Percentiles rank a stretch among this genome's conserved stretches.
These are phyloP conservation scores for Phoma herbarum DNA, from an alignment of 2,329 filamentous ascomycete species.

Conservation along the genomic window DNA sequence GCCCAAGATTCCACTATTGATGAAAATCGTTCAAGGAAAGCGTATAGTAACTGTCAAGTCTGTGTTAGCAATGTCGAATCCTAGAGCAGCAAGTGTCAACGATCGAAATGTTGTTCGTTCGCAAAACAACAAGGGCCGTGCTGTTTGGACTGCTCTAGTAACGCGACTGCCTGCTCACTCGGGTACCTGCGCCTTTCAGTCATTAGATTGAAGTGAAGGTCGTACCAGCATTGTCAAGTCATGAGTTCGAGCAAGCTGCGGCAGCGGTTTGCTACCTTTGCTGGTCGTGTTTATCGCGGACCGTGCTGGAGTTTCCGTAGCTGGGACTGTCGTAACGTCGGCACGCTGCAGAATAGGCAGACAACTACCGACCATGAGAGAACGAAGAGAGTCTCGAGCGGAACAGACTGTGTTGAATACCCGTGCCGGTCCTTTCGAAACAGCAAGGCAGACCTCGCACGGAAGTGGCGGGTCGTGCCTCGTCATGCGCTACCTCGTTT, in stretches of 20 bases:
- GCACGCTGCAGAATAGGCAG: conserved; percentile 9
- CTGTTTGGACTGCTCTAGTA: conserved; percentile 1
- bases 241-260: conserved; percentile 7
- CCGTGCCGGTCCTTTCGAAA: not conserved
- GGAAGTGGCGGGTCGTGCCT: not conserved
- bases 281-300: conserved; percentile 3
- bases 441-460: not conserved
- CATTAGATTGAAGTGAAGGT: not conserved
- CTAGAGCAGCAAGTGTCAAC: not conserved
- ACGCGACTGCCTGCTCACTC: conserved; percentile 1
- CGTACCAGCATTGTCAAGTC: not conserved
- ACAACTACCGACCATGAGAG: not conserved
- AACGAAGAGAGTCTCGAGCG: not conserved
- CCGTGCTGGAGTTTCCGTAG: conserved; percentile 1
- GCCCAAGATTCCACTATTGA: not conserved
- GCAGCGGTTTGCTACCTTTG: conserved; percentile 12
- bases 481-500: not conserved
- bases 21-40: not conserved
- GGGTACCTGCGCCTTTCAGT: conserved; percentile 6
- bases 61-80: not conserved
- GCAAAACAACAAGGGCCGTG: not conserved
- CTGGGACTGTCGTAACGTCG: conserved; percentile 7
- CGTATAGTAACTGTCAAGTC: not conserved
- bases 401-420: not conserved
- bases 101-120: not conserved